A percentile compares a stretch with the other conserved stretches of the same genome.
Conservation (phyloP, 192 early-diverging fungal species). For the Thamnidium elegans region DNA sequence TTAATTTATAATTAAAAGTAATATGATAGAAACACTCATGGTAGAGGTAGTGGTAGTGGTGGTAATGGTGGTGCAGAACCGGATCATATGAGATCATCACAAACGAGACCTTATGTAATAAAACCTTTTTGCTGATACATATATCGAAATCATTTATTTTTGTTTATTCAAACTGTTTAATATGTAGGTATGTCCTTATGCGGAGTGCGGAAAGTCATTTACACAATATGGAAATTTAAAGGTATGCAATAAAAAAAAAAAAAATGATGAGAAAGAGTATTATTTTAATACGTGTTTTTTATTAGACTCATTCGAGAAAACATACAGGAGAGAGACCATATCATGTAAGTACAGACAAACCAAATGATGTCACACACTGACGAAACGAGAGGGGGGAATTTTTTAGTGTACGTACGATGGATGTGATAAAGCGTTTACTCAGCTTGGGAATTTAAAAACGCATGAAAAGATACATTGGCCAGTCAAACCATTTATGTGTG, state of each 20-base stretch:
- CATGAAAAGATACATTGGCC: constrained; percentile 24
- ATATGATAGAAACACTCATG: not conserved
- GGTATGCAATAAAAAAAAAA: not conserved
- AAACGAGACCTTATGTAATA: constrained; percentile 16
- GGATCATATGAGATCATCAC: too few species aligned
- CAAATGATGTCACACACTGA: not conserved
- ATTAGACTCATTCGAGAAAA: constrained; percentile 22
- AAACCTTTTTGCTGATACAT: not conserved
- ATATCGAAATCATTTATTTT: not conserved
- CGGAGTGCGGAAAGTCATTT: constrained; percentile 10
- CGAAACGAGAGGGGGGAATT: not conserved
- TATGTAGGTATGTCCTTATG: constrained; percentile 2
- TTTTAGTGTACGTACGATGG: constrained; percentile 12
- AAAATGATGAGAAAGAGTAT: not conserved
- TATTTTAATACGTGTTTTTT: not conserved
- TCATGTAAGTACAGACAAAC: constrained; percentile 7
- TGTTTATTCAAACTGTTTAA: not conserved
- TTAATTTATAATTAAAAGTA: not conserved
- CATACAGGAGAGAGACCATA: constrained; percentile 21
- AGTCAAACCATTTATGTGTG: constrained; percentile 16
- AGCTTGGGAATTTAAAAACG: constrained; percentile 21
- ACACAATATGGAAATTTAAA: constrained; percentile 18
- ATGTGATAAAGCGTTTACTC: constrained; percentile 19
- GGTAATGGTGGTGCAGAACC: too few species aligned
- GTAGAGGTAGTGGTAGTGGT: not conserved